These are phyloP conservation scores for Pseudogymnoascus sp. DNA, from an alignment of 2,329 filamentous ascomycete species.

Conservation along the genomic window DNA sequence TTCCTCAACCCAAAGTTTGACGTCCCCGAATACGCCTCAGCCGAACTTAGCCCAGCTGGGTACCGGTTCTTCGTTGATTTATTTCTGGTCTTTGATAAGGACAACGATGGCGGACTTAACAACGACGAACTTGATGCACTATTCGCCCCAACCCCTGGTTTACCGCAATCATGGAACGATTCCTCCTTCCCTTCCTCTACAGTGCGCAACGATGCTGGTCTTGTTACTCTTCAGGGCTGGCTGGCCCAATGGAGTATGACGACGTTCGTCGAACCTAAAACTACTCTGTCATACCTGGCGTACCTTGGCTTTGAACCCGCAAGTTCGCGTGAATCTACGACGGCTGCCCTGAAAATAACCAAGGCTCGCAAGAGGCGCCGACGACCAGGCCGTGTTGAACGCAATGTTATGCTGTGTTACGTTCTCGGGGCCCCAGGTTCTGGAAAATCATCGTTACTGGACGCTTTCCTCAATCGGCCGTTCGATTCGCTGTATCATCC, in stretches of 20 bases:
- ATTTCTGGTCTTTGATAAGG: conserved; percentile 91
- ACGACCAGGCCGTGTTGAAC: conserved; percentile 76
- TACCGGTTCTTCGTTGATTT: conserved; percentile 98
- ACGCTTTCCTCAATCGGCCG: conserved; percentile 82
- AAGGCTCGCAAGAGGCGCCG: conserved; percentile 81
- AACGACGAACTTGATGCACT: conserved; percentile 76
- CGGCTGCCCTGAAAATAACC: conserved; percentile 82
- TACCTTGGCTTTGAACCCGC: conserved; percentile 89
- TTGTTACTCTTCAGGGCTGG: conserved; percentile 96
- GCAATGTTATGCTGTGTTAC: conserved; percentile 92
- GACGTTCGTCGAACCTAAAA: conserved; percentile 91
- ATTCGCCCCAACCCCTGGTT: conserved; percentile 86
- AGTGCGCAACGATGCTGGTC: conserved; percentile 87
- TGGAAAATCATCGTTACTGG: conserved; percentile 85
- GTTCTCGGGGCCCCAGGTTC: conserved; percentile 77
- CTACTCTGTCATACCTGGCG: conserved; percentile 89
- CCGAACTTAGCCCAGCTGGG: conserved; percentile 85
- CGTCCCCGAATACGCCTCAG: conserved; percentile 83
- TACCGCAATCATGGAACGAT: conserved; percentile 81
- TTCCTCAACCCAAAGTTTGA: conserved; percentile 93
- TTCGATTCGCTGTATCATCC: conserved; percentile 81
- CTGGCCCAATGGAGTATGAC: conserved; percentile 99
- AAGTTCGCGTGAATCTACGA: conserved; percentile 68
- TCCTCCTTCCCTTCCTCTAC: conserved; percentile 88
- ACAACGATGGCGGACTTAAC: conserved; percentile 92